Evolutionary conservation across 2,329 filamentous ascomycete species (phyloP).

Genomic region (Juglanconis juglandina): DNA sequence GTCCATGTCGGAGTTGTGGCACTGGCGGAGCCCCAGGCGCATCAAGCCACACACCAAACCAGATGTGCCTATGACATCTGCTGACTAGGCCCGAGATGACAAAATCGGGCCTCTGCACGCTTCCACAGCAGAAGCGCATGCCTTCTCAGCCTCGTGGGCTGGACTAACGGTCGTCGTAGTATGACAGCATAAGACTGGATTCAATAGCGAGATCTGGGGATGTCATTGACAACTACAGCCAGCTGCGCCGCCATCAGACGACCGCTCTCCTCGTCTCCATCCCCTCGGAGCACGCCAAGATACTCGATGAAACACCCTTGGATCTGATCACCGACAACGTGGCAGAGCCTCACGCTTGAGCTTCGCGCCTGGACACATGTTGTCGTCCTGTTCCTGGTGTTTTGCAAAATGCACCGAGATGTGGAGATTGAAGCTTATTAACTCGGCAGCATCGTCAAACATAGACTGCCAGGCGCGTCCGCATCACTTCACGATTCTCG

Average conservation of each 20-base stretch:
- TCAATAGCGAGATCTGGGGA: background rate
- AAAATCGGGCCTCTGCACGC: background rate
- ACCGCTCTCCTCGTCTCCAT: background rate
- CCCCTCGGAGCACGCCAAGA: background rate
- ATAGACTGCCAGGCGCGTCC: background rate
- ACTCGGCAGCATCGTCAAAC: background rate
- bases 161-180: background rate
- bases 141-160: background rate
- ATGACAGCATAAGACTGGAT: background rate
- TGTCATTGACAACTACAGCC: background rate
- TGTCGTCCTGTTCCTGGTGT: background rate
- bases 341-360: background rate
- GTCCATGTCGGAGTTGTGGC: background rate
- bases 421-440: background rate
- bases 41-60: conserved; percentile 1
- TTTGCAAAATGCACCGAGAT: background rate
- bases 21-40: background rate
- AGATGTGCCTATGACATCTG: background rate
- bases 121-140: background rate
- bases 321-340: background rate
- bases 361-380: background rate
- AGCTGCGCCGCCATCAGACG: background rate
- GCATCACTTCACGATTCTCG: background rate
- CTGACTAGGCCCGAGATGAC: background rate
- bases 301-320: background rate